These are phyloP conservation scores for Porphyrellus sp. DNA, from an alignment of 1,284 basidiomycete species.

Conservation along the genomic window DNA sequence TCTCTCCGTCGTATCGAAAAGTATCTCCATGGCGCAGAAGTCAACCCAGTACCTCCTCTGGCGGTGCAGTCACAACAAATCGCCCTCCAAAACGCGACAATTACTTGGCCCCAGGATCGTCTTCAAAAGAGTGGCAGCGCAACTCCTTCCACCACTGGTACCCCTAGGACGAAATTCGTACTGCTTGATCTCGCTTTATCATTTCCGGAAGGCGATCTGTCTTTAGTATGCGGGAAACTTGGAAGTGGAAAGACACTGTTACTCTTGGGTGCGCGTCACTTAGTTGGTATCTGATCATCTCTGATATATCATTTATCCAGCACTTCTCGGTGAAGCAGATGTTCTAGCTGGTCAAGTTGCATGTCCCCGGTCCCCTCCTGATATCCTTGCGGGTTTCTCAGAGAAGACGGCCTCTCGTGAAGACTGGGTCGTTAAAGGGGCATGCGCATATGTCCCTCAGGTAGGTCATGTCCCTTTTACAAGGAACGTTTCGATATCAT, in stretches of 20 bases:
- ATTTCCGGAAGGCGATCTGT: conserved; percentile 77
- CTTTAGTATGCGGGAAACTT: conserved; percentile 79
- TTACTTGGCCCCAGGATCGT: conserved; percentile 86
- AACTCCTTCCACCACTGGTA: conserved; percentile 59
- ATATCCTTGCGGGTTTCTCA: conserved; percentile 64
- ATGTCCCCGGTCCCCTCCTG: conserved; percentile 81
- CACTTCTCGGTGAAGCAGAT: conserved; percentile 90
- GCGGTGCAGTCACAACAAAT: conserved; percentile 58
- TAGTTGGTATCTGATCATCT: neutral
- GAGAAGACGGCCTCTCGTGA: conserved; percentile 42
- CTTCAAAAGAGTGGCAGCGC: conserved; percentile 41
- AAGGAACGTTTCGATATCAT: neutral
- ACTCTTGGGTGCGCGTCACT: conserved; percentile 51
- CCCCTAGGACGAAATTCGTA: conserved; percentile 76
- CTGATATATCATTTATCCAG: conserved; percentile 35
- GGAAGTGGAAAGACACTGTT: conserved; percentile 85
- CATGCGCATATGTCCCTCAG: conserved; percentile 94
- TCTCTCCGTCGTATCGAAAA: conserved; percentile 90
- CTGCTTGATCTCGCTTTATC: conserved; percentile 76
- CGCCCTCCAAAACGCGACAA: conserved; percentile 76
- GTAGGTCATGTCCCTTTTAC: conserved; percentile 31
- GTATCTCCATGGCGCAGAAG: conserved; percentile 74
- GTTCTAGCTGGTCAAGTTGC: conserved; percentile 74
- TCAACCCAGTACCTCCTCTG: conserved; percentile 57
- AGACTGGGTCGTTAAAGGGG: conserved; percentile 73